Base-by-base conservation (phyloP, 805 yeast species). In the Metschnikowia aberdeeniae region DNA sequence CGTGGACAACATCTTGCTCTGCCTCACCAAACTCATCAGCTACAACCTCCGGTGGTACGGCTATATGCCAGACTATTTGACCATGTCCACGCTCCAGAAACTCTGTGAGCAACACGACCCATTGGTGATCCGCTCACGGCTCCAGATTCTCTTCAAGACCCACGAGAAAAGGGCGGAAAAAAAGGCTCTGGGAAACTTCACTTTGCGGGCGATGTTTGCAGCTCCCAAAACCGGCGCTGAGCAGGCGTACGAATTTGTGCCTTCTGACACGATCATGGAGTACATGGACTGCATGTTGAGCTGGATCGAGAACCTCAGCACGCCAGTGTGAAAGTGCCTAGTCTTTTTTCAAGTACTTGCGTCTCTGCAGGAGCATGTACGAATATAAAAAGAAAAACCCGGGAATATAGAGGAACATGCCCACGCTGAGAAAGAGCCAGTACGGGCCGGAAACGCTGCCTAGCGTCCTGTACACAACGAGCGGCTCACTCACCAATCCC, bases 1-100 rank as follows among this genome's bases (percentile, higher is more conserved):
- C 1, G 39, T 70, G 13, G 74, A 69, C 38, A 64, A 62, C 29
- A 53, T 70, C 2, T 49, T 70, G 34, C 54, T 69, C 17, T 55
- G 59, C 43, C 12, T 81, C 30, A 66, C 78, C 47, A 75, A 76
- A 50, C 63, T 77, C 27, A 66, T 81, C 19, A 76, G 86, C 45
- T 86, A 85, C 76, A 76, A 81, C 47, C 63, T 76, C 31, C 68
- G 90, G 36, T 86, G 83, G 76, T 84, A 84, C 51, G 56, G 81
- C 77, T 53, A 80, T 73, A 48, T 76, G 67, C 67, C 80, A 58
- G 55, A 57, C 64, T 29, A 67, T 60, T 41, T 73, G 73, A 45
- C 60, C 68, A 7, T 47, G 20, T 65, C 73, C 14, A 72, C 78
- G 5, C 55, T 84, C 41, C 61, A 65, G 43, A 72, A 73, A 46